Conservation (phyloP, 139 green algal species). For the Chlamydomonas incerta region DNA sequence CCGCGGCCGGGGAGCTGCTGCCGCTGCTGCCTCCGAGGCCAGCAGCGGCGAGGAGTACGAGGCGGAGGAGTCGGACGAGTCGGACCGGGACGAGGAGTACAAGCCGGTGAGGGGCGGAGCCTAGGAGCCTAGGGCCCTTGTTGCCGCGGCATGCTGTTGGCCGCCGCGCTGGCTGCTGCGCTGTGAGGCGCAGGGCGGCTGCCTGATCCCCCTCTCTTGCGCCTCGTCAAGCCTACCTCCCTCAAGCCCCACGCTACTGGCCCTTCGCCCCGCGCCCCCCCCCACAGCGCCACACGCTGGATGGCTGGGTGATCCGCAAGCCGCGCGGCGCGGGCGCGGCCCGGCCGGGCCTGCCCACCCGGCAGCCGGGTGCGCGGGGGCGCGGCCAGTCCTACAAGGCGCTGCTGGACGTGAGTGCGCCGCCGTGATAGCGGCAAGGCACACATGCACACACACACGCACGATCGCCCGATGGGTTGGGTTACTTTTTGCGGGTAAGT, state of each 20-base stretch:
- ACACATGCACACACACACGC: no score
- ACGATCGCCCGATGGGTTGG: no score
- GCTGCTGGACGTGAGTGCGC: conserved; percentile 20
- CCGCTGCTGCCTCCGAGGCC: no score
- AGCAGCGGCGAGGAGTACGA: neutral
- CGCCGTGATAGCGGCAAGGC: no score
- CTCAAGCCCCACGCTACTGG: no score
- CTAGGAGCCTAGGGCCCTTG: no score
- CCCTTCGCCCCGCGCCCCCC: neutral
- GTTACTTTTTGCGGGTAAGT: no score
- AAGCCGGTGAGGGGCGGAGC: neutral
- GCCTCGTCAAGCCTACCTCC: no score
- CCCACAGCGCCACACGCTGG: conserved; percentile 51
- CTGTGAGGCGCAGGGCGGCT: no score
- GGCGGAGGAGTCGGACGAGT: conserved; percentile 7
- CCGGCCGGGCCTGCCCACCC: neutral
- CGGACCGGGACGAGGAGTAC: conserved; percentile 32
- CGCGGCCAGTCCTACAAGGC: conserved; percentile 25
- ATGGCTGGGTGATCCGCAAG: conserved; percentile 58
- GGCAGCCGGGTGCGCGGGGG: neutral
- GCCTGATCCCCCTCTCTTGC: no score
- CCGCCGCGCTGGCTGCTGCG: no score
- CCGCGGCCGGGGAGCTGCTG: neutral
- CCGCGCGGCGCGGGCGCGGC: neutral
- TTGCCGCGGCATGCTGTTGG: no score